Base-by-base conservation (phyloP, 2,329 filamentous ascomycete genomes). In the Pseudocercospora vitis region DNA sequence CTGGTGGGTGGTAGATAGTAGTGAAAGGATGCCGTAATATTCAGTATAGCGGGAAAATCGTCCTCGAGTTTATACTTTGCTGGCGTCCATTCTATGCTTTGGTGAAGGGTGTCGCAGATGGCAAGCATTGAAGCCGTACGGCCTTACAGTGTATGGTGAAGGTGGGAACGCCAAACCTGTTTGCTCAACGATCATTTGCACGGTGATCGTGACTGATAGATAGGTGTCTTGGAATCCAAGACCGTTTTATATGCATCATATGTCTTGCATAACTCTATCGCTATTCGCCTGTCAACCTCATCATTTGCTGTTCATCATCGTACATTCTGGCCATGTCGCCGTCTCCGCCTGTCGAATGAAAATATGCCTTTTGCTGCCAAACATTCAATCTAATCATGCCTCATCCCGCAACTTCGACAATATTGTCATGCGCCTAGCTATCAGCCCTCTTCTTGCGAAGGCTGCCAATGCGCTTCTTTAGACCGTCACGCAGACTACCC, bases 401-500 rank as follows among this genome's bases (percentile, higher is more conserved):
- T 5, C 32, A 16, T n/a, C 5, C 14, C 14, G 32, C 26, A 29
- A 7, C 6, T 7, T 29, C 26, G 6, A 29, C 11, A 29, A 7
- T 29, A 29, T 29, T 29, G 26, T 29, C 6, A 7, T 29, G 26
- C 26, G 18, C 28, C 50, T 31, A 54, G n/a, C 47, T 42, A 33
- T 55, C 53, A 26, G 28, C 48, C 21, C 63, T 64, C 63, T 65
- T 70, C 55, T 70, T 71, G 53, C 74, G 70, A 47, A 78, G 62
- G 61, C 74, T 76, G 40, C 75, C 74, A 42, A 78, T 71, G 19
- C 76, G 68, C 69, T 73, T 77, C 71, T 76, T 78, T 55, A 78
- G 52, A 4, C 72, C 68, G 14, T 68, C 69, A 31, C 60, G 64
- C 24, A 69, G 39, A 35, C 68, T 71, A 42, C 72, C 70, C 12